A percentile compares a stretch with the other conserved stretches of the same genome.
phyloP scores from a whole-genome alignment of 2,329 filamentous ascomycete species.

The Ascochyta koolunga region DNA sequence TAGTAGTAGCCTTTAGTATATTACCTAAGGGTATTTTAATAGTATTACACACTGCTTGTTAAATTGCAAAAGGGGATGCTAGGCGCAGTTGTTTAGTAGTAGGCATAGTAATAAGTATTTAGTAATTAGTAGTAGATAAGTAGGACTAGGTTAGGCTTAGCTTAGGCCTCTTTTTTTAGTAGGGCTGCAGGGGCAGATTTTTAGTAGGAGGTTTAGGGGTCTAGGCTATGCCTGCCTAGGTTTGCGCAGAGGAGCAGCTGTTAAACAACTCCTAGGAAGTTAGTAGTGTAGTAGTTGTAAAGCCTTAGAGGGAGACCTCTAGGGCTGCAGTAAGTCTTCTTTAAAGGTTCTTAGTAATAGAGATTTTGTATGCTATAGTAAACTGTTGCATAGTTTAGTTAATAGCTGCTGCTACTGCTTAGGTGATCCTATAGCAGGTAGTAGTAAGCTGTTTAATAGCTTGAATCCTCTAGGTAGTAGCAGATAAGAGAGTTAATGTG shows the following conservation, averaged over 20 bases:
- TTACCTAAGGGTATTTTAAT: neutral
- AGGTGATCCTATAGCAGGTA: neutral
- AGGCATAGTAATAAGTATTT: neutral
- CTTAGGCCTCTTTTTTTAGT: neutral
- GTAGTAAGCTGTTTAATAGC: neutral
- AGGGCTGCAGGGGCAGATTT: neutral
- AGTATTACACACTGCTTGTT: neutral
- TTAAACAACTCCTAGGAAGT: neutral
- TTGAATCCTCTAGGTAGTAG: neutral
- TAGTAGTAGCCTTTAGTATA: neutral
- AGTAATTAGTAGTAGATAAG: neutral
- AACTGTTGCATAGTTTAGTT: neutral
- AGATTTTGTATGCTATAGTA: neutral
- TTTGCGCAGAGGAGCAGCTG: neutral
- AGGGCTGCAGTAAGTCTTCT: neutral
- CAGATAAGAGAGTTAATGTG: neutral
- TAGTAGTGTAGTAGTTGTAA: neutral
- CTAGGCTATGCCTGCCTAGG: neutral
- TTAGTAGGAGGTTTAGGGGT: neutral
- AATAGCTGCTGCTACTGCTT: neutral
- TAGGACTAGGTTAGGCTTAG: neutral
- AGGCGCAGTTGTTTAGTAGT: neutral
- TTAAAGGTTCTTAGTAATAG: neutral
- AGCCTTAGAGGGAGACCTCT: neutral
- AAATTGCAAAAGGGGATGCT: neutral